Conservation (phyloP, 2,329 filamentous ascomycete species). For the Fusarium udum region DNA sequence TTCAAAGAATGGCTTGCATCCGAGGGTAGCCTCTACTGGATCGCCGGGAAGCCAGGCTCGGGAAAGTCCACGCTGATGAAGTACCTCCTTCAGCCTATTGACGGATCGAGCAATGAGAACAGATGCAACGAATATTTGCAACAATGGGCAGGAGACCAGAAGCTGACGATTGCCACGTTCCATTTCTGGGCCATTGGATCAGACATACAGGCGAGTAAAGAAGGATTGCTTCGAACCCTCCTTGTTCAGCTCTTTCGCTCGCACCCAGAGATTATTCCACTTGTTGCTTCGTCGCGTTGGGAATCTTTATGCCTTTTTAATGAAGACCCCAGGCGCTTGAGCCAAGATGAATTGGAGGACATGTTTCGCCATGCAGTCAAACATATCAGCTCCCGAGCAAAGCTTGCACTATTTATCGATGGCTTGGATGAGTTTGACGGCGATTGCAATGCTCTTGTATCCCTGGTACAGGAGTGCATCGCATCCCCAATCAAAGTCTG, state of each 20-base stretch:
- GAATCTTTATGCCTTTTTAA: conserved; percentile 15
- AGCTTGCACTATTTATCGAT: conserved; percentile 6
- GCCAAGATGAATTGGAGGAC: background rate
- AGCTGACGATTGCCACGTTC: background rate
- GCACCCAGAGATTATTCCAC: background rate
- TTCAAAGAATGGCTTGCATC: conserved; percentile 22
- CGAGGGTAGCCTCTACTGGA: conserved; percentile 1
- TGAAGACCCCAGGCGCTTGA: background rate
- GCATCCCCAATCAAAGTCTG: background rate
- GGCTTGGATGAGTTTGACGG: conserved; percentile 17
- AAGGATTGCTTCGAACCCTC: background rate
- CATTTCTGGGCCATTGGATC: conserved; percentile 30
- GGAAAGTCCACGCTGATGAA: conserved; percentile 14
- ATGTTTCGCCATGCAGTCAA: background rate
- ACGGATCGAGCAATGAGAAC: too few relatives aligned
- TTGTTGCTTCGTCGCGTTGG: background rate
- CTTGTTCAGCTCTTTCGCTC: conserved; percentile 7
- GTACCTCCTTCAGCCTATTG: background rate
- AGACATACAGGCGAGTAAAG: background rate
- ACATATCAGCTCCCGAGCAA: background rate
- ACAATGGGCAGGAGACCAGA: background rate
- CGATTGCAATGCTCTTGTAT: background rate
- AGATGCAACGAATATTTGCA: background rate
- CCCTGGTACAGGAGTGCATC: background rate
- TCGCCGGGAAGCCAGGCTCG: conserved; percentile 20